phyloP scores from a whole-genome alignment of 2,329 filamentous ascomycete species.

The Aureobasidium leucospermi region DNA sequence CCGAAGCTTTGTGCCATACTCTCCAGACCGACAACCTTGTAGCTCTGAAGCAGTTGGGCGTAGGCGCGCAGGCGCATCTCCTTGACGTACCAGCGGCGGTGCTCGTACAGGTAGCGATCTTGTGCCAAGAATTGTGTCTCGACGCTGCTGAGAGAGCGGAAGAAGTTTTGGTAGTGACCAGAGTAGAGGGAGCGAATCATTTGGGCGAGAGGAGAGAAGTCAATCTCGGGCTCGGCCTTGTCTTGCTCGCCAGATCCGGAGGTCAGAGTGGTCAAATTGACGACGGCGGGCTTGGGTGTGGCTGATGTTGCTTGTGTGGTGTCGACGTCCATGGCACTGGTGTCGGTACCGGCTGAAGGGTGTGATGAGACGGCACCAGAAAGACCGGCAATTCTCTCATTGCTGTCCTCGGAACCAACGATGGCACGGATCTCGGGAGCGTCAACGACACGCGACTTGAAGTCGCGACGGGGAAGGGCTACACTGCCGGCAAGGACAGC shows the following conservation, averaged over 20 bases:
- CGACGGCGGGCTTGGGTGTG: conserved; percentile 56
- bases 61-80: conserved; percentile 97
- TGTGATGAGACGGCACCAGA: conserved; percentile 75
- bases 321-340: conserved; percentile 42
- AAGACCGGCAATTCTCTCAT: conserved; percentile 79
- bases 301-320: conserved; percentile 33
- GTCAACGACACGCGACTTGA: conserved; percentile 98
- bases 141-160: conserved; percentile 77
- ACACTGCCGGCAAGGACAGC: conserved; percentile 91
- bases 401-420: conserved; percentile 64
- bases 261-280: conserved; percentile 83
- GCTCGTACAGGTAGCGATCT: conserved; percentile 92
- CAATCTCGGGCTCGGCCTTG: conserved; percentile 72
- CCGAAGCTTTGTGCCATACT: conserved; percentile 98
- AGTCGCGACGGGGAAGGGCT: conserved; percentile 92
- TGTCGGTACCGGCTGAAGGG: conserved; percentile 66
- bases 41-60: conserved; percentile 94
- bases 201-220: conserved; percentile 81
- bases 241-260: conserved; percentile 57
- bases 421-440: conserved; percentile 98
- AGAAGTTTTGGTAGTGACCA: conserved; percentile 91
- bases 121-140: conserved; percentile 91
- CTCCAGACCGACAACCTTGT: conserved; percentile 90
- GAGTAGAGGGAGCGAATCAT: conserved; percentile 88
- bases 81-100: conserved; percentile 93